Evolutionary conservation across 2,329 filamentous ascomycete species (phyloP), one percentile per base, ranked within the genome.

Genomic region (Botrytis elliptica): DNA sequence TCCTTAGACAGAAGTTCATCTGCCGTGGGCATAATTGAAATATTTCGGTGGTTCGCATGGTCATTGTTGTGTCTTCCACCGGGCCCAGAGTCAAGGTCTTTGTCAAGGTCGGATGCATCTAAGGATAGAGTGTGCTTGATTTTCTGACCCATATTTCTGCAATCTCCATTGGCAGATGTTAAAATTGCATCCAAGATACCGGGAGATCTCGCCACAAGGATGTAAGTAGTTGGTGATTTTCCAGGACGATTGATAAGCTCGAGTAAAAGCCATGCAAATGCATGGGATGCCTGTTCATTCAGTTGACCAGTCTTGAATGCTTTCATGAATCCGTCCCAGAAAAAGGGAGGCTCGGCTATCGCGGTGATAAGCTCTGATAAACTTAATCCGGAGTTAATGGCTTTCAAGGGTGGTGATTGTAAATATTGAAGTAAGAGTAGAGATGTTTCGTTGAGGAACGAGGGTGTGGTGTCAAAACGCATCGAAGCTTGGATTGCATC

Each of bases 21-120:
- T 0, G 85, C 80, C 0, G 91, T 94, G 0, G 92, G 92, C 66
- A 88, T 86, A 22, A 94, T 89, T 3, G 86, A 82, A 49, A 93
- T 89, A 0, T 88, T 74, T 0, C 88, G 85, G 76, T 90, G 90
- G 75, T 93, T 85, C 1, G 78, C 83, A 78, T 87, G 87, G 77
- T 94, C 92, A 71, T 95, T 95, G 80, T 94, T 90, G 76, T 95
- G 92, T 0, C 92, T 86, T 0, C 91, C 91, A 0, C 92, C 92
- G 0, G 91, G 86, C 1, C 62, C 68, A 6, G 63, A 59, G 9
- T 76, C 75, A 10, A 10, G 25, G 29, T 72, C 44, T 25, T 18
- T 49, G 49, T 69, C 64, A 9, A 72, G 63, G 65, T 77, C 72
- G 20, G 78, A 77, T 8, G 62, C 4, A 62, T 73, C 57, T 2